Evolutionary conservation across 225 moss, liverwort and hornwort species (phyloP), one percentile per base, ranked within the genome.

Genomic region (Pleurozium schreberi): DNA sequence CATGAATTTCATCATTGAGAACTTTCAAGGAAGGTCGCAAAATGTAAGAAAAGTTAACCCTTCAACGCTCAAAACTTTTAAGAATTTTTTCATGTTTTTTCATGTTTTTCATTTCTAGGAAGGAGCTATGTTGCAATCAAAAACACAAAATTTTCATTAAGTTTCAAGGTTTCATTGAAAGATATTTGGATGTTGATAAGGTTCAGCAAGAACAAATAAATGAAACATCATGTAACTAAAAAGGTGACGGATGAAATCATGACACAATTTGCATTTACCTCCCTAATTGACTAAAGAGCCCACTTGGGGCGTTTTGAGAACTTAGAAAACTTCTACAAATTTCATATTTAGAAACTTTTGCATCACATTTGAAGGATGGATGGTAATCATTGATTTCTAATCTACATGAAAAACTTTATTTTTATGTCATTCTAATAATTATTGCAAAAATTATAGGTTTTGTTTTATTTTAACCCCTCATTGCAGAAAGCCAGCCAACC

Each of bases 241-340:
- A 42, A 42, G 8, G 18, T 12, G 26, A 13, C 5, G 1, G 30
- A 30, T 30, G 47, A 74, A 74, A 74, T 74, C 0, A 0, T 18
- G 11, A 11, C 4, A 11, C 2, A 31, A 30, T 18, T 47, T 74
- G 18, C 30, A 47, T 47, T 45, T 30, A 18, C 30, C 5, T 11
- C 16, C 27, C 27, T 15, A 15, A 42, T 27, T 28, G 10, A 17
- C 3, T 9, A 9, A 26, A 0, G 3, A 70, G 0, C 0, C 3
- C 3, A 27, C 16, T 26, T 27, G 14, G 3, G 9, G 2, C 27
- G 27, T 27, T 71, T 5, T 26, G 27, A 71, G 0, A 27, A 71
- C 27, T 43, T 0, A 0, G 0, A 5, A 0, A 27, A 0, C 3
- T 22, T 9, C 16, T 27, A 71, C 43, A 9, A 9, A 43, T 16